These are phyloP conservation scores for Nicotiana noctiflora DNA, from an alignment of 257 asterid genomes.

Conservation along the genomic window DNA sequence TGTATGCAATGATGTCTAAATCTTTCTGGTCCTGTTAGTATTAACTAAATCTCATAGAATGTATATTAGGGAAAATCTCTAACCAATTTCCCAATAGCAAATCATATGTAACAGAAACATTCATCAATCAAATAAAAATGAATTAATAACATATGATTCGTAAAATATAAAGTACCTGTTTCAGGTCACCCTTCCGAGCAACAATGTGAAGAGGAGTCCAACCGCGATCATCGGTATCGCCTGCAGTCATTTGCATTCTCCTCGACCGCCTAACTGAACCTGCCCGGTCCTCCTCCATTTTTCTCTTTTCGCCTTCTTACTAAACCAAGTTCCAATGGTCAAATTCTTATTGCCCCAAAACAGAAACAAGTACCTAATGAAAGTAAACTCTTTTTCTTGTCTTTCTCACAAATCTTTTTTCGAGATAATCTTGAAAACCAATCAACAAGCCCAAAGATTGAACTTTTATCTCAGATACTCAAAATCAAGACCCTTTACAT, in stretches of 20 bases:
- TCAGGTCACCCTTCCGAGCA: conserved; percentile 82
- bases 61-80: not conserved
- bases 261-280: conserved; percentile 41
- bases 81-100: not conserved
- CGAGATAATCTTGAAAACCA: not conserved
- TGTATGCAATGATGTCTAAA: not conserved
- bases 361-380: not conserved
- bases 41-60: not conserved
- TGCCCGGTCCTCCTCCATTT: conserved; percentile 48
- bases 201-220: conserved; percentile 79
- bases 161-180: conserved; percentile 44
- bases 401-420: not conserved
- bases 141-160: no score
- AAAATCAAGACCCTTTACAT: not conserved
- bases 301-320: not conserved
- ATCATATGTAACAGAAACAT: not conserved
- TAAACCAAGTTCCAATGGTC: not conserved
- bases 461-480: not conserved
- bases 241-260: conserved; percentile 33
- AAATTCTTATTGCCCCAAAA: not conserved
- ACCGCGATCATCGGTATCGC: conserved; percentile 82
- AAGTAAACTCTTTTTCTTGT: not conserved
- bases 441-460: not conserved
- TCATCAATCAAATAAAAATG: no score
- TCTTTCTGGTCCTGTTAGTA: not conserved